These are phyloP conservation scores for Sphaceloma murrayae DNA, from an alignment of 2,329 filamentous ascomycete genomes.

Conservation along the genomic window DNA sequence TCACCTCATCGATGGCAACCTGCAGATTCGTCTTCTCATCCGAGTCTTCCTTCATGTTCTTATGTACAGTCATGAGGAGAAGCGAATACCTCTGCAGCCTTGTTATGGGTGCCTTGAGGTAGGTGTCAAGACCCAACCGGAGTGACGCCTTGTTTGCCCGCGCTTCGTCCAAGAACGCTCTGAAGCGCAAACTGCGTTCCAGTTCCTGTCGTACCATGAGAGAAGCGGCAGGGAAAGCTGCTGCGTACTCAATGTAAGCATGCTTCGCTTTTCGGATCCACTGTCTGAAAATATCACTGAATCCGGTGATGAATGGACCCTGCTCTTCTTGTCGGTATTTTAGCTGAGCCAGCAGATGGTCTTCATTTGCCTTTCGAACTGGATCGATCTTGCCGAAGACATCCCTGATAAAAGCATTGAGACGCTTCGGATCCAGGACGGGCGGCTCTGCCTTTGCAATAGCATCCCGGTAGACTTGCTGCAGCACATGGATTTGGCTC, in stretches of 20 bases:
- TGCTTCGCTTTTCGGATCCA: constrained; percentile 92
- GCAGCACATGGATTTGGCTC: constrained; percentile 76
- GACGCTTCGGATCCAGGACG: constrained; percentile 67
- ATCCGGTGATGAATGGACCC: constrained; percentile 85
- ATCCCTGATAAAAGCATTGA: constrained; percentile 68
- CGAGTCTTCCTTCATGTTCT: constrained; percentile 71
- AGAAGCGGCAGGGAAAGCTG: constrained; percentile 72
- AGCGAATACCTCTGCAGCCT: constrained; percentile 83
- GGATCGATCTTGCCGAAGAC: constrained; percentile 89
- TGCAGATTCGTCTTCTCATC: constrained; percentile 81
- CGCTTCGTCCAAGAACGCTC: constrained; percentile 71
- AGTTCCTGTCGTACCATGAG: constrained; percentile 77
- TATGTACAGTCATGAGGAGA: constrained; percentile 70
- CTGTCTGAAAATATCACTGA: constrained; percentile 94
- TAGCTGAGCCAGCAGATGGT: constrained; percentile 80
- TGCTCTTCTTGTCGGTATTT: constrained; percentile 97
- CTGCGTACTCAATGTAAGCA: constrained; percentile 87
- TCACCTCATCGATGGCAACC: constrained; percentile 85
- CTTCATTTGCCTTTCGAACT: constrained; percentile 84
- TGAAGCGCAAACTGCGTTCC: constrained; percentile 76
- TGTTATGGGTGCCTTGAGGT: constrained; percentile 85
- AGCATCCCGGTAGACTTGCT: constrained; percentile 75
- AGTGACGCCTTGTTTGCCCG: constrained; percentile 69
- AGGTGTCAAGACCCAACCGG: constrained; percentile 87
- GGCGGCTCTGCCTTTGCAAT: constrained; percentile 63